Base-by-base conservation (phyloP, 495 filamentous ascomycete genomes). In the Pseudomonodictys pantanalensis region DNA sequence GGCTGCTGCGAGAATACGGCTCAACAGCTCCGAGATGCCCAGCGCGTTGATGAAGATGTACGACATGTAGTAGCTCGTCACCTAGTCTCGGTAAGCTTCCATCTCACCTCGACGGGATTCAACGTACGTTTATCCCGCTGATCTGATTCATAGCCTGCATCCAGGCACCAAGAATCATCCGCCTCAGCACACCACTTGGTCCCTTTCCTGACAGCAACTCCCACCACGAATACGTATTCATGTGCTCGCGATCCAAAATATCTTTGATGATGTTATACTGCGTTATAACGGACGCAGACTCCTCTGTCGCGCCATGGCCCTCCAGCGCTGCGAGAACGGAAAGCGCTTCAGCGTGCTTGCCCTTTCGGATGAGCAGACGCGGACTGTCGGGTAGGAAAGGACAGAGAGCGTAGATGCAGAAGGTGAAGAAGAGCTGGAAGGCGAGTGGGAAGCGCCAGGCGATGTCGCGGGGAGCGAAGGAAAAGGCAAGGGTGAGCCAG, bases 121-220 rank as follows among this genome's bases (percentile, higher is more conserved):
- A 45, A 45, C 23, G 11, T 46, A 59, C 30, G 12, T 59, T 58
- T 20, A 66, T 62, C 1, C 58, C 68, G 23, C 26, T 47, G 11
- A 70, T 57, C 35, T 72, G 70, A 33, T 71, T 71, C 66, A 71
- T 69, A 1, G 58, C 58, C 52, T 72, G 70, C 63, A 69, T 71
- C 54, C 56, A 63, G 22, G 69, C 66, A 7, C 69, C 69, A 1
- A 71, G 58, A 30, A 68, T 64, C 66, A 73, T 69, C 1, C 69
- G 51, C 3, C 67, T 60, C 9, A 71, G 42, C 23, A 69, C 58
- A 11, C 66, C 69, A 9, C 66, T 30, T 2, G 68, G 70, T 7
- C 68, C 68, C 8, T 58, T 49, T 6, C 68, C 68, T n/a, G 41
- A 61, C 25, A 70, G 11, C 2, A 72, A 55, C 45, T 69, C 50